phyloP scores from a whole-genome alignment of 2,329 filamentous ascomycete genomes.

The Alternaria solani region DNA sequence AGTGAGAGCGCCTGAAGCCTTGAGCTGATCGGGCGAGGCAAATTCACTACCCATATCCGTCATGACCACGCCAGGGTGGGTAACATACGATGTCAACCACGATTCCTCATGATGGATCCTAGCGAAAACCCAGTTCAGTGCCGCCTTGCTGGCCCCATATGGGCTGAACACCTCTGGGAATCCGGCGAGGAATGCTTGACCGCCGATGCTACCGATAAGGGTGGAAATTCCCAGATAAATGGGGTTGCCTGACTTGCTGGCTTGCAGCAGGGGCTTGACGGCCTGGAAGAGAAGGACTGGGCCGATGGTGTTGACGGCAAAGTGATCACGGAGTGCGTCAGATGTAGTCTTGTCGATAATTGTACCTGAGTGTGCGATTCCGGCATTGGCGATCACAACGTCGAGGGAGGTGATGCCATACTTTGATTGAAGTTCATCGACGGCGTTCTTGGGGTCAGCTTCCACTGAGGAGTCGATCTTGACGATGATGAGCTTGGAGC shows the following conservation, averaged over 20 bases:
- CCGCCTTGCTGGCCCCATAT: slow-evolving; percentile 22
- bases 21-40: not conserved
- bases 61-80: slow-evolving; percentile 18
- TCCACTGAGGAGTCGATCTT: slow-evolving; percentile 19
- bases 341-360: not conserved
- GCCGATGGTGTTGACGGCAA: slow-evolving; percentile 54
- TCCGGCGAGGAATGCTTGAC: not conserved
- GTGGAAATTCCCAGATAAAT: slow-evolving; percentile 25
- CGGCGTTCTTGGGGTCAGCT: slow-evolving; percentile 16
- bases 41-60: not conserved
- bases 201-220: slow-evolving; percentile 14
- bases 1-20: not conserved
- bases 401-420: slow-evolving; percentile 56
- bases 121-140: slow-evolving; percentile 21
- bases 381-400: slow-evolving; percentile 63
- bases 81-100: slow-evolving; percentile 18
- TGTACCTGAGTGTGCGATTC: slow-evolving; percentile 36
- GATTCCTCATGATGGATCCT: slow-evolving; percentile 20
- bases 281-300: slow-evolving; percentile 47
- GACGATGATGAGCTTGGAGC: slow-evolving; percentile 26
- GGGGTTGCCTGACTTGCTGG: slow-evolving; percentile 16
- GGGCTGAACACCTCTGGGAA: not conserved
- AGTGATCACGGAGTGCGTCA: slow-evolving; percentile 12
- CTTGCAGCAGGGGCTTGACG: slow-evolving; percentile 49
- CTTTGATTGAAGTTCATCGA: slow-evolving; percentile 7